Evolutionary conservation across 2,329 filamentous ascomycete species (phyloP), one percentile per base, ranked within the genome.

Genomic region (Ophiostoma quercus): DNA sequence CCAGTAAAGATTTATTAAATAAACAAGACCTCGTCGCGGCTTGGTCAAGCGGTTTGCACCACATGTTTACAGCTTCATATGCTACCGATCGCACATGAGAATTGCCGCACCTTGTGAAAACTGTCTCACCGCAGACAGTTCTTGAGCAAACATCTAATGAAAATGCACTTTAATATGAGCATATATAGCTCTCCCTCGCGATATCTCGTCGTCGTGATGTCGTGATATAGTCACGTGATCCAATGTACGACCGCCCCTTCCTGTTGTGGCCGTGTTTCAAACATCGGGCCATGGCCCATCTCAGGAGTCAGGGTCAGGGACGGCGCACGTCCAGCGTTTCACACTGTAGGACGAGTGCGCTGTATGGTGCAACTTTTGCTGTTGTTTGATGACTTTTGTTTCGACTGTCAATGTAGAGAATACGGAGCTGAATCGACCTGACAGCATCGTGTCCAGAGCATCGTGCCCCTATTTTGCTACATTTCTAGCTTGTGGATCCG

Each of bases 251-350:
- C 51, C 1, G 51, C 51, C 51, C 51, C 51, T 25, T 57, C 51
- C 51, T 57, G 25, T 57, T 25, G 51, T 57, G 8, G 19, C 22
- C n/a, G 51, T 62, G 57, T 62, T 62, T 62, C 57, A 57, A 57
- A 57, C 51, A 34, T 32, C 25, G 12, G 57, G 25, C 11, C 57
- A 62, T 62, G 57, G 57, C 57, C 22, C 57, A 32, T 62, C 22
- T 57, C 25, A 62, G 57, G 57, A 62, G 57, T 62, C 57, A 62
- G 57, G 57, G 57, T 32, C 57, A 19, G 51, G 34, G 34, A 34
- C 34, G 34, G 57, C 54, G 54, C 57, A 32, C 57, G 57, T 19
- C 57, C 57, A 32, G 57, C 14, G 57, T 62, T 62, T 62, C 57
- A 62, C 57, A 32, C 57, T 2, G 6, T 32, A 57, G 3, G n/a